Evolutionary conservation across 2,329 filamentous ascomycete genomes (phyloP).

Genomic region (Aspergillus caelatus): DNA sequence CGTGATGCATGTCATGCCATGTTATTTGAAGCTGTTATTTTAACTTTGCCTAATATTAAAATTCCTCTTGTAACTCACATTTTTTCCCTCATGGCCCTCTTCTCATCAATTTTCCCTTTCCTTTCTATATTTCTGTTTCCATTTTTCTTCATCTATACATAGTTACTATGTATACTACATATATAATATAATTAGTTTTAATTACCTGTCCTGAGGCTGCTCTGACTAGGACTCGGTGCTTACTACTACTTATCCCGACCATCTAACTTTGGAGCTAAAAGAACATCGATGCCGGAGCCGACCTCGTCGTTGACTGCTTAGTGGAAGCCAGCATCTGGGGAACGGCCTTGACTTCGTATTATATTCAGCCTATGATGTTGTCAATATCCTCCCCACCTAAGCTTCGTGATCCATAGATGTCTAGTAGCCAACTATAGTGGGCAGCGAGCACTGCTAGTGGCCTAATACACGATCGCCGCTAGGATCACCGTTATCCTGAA

Average conservation of each 20-base stretch:
- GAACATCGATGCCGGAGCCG: slow-evolving; percentile 1
- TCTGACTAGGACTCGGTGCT: not conserved
- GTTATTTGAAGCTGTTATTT: not conserved
- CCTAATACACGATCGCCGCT: slow-evolving; percentile 31
- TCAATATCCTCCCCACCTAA: slow-evolving; percentile 24
- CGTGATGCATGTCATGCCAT: not conserved
- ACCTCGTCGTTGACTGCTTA: slow-evolving; percentile 1
- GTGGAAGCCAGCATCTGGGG: slow-evolving; percentile 9
- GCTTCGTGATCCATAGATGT: slow-evolving; percentile 24
- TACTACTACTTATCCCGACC: not conserved
- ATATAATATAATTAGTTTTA: not conserved
- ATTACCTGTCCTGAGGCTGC: not conserved
- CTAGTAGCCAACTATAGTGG: slow-evolving; percentile 10
- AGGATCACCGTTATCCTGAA: slow-evolving; percentile 30
- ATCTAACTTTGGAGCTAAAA: slow-evolving; percentile 1
- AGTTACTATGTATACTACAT: not conserved
- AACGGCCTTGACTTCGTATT: slow-evolving; percentile 22
- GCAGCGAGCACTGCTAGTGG: slow-evolving; percentile 15
- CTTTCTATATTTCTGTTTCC: too few species aligned
- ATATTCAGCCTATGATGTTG: slow-evolving; percentile 14
- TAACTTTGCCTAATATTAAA: not conserved
- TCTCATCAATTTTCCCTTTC: not conserved
- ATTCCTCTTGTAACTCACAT: not conserved
- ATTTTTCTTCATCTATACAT: not conserved
- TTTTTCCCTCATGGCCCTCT: not conserved